Conservation (phyloP, 148 eudicot species). For the Chenopodium suecicum region DNA sequence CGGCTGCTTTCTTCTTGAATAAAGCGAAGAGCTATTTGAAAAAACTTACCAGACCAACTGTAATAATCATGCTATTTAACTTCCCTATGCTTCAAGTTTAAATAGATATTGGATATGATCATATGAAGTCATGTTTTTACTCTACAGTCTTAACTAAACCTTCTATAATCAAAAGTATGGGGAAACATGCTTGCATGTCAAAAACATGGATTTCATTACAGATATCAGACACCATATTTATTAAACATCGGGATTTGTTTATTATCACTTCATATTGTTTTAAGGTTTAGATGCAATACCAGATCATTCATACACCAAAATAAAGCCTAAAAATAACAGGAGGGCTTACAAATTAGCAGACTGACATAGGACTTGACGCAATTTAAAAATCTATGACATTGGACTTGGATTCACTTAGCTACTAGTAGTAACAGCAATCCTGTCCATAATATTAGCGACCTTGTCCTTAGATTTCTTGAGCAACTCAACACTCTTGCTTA, state of each 20-base stretch:
- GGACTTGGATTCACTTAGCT: background rate
- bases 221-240: background rate
- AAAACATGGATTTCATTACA: background rate
- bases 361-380: background rate
- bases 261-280: too few relatives aligned
- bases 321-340: background rate
- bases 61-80: background rate
- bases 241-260: background rate
- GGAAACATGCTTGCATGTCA: background rate
- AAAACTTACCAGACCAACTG: background rate
- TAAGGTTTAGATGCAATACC: background rate
- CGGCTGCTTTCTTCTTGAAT: background rate
- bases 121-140: background rate
- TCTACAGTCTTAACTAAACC: background rate
- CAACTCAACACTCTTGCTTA: slow-evolving; percentile 47
- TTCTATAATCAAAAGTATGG: background rate
- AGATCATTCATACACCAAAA: background rate
- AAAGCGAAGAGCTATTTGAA: background rate
- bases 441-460: slow-evolving; percentile 33
- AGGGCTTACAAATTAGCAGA: background rate
- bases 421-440: background rate
- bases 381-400: too few relatives aligned
- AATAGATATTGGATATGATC: background rate
- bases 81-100: background rate
- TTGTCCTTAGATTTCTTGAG: slow-evolving; percentile 56